A percentile compares a stretch with the other conserved stretches of the same genome.
Conservation (phyloP, 2,329 filamentous ascomycete species). For the Fusarium sp. region DNA sequence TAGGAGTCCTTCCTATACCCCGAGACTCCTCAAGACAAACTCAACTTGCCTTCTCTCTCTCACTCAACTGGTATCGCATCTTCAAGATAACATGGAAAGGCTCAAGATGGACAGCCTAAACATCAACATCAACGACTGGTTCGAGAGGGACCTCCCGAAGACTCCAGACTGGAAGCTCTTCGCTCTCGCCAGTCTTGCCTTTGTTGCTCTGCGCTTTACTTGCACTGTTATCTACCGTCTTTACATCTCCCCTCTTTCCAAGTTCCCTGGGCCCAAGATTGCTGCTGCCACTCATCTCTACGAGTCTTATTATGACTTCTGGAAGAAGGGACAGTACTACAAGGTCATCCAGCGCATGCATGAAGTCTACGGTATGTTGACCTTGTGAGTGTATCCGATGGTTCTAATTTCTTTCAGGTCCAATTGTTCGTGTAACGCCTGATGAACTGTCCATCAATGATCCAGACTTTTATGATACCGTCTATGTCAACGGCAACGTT, state of each 20-base stretch:
- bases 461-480: not conserved
- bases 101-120: not conserved
- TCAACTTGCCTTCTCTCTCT: not conserved
- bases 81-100: not conserved
- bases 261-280: not conserved
- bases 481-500: not conserved
- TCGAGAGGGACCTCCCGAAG: not conserved
- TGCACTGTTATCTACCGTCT: not conserved
- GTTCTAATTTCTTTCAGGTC: not conserved
- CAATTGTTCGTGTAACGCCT: not conserved
- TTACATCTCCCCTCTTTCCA: not conserved
- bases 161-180: not conserved
- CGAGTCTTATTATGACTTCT: not conserved
- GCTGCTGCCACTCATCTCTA: not conserved
- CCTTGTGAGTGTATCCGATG: rapidly evolving
- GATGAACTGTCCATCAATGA: not conserved
- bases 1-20: not conserved
- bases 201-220: not conserved
- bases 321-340: not conserved
- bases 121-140: not conserved
- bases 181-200: not conserved
- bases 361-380: not conserved
- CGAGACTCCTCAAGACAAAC: no score
- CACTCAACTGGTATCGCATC: not conserved
- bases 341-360: not conserved